Conservation (phyloP, 164 flowering plant genomes). For the Malania oleifera region DNA sequence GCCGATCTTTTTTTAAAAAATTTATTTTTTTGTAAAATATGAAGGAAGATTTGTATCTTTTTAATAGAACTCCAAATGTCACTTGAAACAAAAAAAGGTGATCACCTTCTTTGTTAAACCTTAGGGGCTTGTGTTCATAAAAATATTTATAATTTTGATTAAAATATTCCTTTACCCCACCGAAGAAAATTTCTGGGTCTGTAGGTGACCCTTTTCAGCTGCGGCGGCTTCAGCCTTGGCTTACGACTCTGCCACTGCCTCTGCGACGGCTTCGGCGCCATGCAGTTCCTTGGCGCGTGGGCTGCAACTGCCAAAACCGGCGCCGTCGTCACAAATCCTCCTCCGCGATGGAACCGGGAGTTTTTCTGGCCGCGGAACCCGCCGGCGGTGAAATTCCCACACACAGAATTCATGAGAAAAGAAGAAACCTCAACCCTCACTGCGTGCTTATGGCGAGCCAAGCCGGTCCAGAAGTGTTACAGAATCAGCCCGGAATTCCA, state of each 20-base stretch:
- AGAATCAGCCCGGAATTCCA: conserved; percentile 47
- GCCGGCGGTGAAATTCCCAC: conserved; percentile 47
- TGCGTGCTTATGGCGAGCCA: conserved; percentile 34
- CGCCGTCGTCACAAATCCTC: conserved; percentile 27
- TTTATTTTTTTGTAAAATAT: no score
- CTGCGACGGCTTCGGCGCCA: conserved; percentile 90
- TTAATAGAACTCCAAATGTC: no score
- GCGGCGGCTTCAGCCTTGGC: conserved; percentile 88
- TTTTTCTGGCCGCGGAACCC: conserved; percentile 58
- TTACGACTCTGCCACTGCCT: conserved; percentile 80
- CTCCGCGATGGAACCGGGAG: conserved; percentile 78
- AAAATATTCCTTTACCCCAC: no score
- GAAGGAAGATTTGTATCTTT: no score
- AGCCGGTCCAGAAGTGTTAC: conserved; percentile 64
- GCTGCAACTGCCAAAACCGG: conserved; percentile 61
- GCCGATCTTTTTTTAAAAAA: no score
- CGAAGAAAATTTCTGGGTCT: no score
- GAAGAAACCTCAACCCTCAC: conserved; percentile 63
- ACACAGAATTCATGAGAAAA: conserved; percentile 52
- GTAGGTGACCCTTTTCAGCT: conserved; percentile 60
- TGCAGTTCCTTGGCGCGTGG: conserved; percentile 84
- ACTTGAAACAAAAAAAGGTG: no score
- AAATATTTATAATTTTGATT: no score
- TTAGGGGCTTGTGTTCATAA: no score
- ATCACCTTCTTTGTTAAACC: no score